phyloP scores from a whole-genome alignment of 768 basidiomycete genomes.

The Baorangia bicolor region DNA sequence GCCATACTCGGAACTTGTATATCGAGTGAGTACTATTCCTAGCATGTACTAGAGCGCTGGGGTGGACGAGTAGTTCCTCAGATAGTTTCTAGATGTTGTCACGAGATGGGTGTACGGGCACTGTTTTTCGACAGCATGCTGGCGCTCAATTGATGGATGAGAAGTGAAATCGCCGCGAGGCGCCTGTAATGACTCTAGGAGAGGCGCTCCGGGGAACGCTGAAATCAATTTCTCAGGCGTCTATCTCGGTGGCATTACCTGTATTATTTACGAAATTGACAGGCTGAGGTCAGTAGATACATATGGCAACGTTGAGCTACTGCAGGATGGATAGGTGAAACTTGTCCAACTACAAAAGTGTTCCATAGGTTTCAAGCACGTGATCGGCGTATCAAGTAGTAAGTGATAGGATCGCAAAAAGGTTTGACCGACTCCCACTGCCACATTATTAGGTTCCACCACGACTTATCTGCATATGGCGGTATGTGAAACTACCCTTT shows the following conservation, averaged over 20 bases:
- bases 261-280: not conserved
- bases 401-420: not conserved
- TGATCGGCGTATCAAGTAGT: no score
- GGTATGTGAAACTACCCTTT: conserved; percentile 32
- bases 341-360: no score
- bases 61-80: not conserved
- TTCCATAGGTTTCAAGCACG: not conserved
- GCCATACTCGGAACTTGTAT: no score
- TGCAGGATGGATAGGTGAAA: no score
- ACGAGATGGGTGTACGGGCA: not conserved
- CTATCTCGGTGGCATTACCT: not conserved
- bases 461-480: conserved; percentile 32
- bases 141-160: not conserved
- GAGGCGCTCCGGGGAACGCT: not conserved
- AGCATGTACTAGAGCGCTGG: not conserved
- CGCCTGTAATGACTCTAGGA: not conserved
- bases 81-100: not conserved
- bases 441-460: conserved; percentile 3
- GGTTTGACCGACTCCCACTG: conserved; percentile 5
- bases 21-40: no score
- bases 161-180: not conserved
- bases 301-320: not conserved
- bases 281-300: not conserved
- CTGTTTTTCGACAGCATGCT: not conserved
- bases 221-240: not conserved